Evolutionary conservation across 352 stramenopile species (phyloP).

Genomic region (Globisporangium splendens): DNA sequence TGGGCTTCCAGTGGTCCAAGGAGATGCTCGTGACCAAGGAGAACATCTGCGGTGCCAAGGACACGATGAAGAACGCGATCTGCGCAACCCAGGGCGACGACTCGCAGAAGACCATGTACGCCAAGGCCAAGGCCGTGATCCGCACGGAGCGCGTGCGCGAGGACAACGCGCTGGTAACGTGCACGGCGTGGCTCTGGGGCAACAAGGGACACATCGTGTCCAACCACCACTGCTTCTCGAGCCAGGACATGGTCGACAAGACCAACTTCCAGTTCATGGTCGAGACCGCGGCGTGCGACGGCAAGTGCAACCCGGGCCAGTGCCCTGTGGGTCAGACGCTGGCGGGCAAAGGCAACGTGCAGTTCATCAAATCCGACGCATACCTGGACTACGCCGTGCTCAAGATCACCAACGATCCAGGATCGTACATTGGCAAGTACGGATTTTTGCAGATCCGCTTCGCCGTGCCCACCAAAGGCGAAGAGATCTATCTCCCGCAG

Average conservation of each 20-base stretch:
- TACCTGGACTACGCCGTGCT: constrained; percentile 53
- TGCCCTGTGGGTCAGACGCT: constrained; percentile 33
- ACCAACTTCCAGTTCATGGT: constrained; percentile 27
- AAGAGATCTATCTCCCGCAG: constrained; percentile 74
- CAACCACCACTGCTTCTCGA: constrained; percentile 39
- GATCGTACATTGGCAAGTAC: constrained; percentile 36
- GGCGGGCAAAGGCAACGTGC: constrained; percentile 33
- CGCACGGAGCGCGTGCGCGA: constrained; percentile 45
- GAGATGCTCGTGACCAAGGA: constrained; percentile 31
- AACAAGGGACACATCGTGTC: constrained; percentile 26
- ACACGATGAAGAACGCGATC: constrained; percentile 61
- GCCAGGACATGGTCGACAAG: constrained; percentile 28
- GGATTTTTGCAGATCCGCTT: constrained; percentile 64
- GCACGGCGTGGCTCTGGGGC: constrained; percentile 22
- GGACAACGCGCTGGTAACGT: constrained; percentile 46
- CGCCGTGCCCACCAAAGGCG: constrained; percentile 33
- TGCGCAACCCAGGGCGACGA: constrained; percentile 27
- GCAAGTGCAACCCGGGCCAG: constrained; percentile 19
- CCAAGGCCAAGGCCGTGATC: constrained; percentile 38
- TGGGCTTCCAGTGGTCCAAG: constrained; percentile 40
- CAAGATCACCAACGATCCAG: constrained; percentile 38
- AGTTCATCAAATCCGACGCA: constrained; percentile 56
- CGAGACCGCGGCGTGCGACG: constrained; percentile 16
- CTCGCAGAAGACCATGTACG: constrained; percentile 36
- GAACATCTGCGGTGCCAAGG: constrained; percentile 40